A percentile compares a stretch with the other conserved stretches of the same genome.
These are phyloP conservation scores for Vicia sativa DNA, from an alignment of 306 rosid genomes.

Conservation along the genomic window DNA sequence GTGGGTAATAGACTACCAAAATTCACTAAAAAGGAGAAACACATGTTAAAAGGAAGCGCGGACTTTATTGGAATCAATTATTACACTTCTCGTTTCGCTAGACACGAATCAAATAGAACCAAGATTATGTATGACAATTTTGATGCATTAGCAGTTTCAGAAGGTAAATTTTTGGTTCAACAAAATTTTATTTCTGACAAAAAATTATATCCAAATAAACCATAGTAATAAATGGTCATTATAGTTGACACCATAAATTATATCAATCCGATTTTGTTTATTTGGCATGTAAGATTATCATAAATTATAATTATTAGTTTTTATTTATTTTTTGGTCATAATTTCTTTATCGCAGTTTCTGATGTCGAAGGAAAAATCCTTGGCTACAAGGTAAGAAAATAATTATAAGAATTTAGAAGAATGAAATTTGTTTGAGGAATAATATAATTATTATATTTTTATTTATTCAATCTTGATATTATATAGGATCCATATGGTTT, in stretches of 20 bases:
- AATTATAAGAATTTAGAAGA: background rate
- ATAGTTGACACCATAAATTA: too few relatives aligned
- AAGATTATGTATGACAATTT: background rate
- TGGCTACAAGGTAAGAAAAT: slow-evolving; percentile 44
- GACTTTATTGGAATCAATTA: slow-evolving; percentile 48
- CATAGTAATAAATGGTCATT: too few relatives aligned
- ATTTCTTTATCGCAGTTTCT: too few relatives aligned
- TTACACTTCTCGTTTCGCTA: slow-evolving; percentile 40
- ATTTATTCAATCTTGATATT: background rate
- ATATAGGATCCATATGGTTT: background rate
- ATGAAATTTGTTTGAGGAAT: too few relatives aligned
- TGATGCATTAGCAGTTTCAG: slow-evolving; percentile 5
- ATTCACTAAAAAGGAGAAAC: slow-evolving; percentile 36
- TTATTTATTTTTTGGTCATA: too few relatives aligned
- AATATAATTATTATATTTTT: background rate
- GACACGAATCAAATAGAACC: slow-evolving; percentile 6
- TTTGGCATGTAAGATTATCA: background rate
- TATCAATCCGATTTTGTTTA: too few relatives aligned
- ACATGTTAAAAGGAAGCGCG: slow-evolving; percentile 32
- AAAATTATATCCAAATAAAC: too few relatives aligned
- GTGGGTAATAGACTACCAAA: slow-evolving; percentile 43
- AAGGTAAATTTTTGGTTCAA: background rate
- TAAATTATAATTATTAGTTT: background rate
- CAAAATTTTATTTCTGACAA: too few relatives aligned
- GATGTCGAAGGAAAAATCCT: slow-evolving; percentile 24